Base-by-base conservation (phyloP, 345 rosid species). In the Streptanthus diversifolius region DNA sequence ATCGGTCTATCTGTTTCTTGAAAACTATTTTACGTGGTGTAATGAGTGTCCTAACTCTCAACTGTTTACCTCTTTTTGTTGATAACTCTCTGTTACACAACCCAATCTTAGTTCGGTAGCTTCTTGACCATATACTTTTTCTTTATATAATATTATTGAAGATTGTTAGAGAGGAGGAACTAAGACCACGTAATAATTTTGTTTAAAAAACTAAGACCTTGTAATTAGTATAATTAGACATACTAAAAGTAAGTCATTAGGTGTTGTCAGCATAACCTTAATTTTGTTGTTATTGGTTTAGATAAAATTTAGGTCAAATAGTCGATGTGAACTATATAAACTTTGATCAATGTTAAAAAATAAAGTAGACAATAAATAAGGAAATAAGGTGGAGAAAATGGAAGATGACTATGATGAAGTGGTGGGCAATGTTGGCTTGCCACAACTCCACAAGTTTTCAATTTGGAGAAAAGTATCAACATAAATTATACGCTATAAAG, bases 351-450 rank as follows among this genome's bases (percentile, higher is more conserved):
- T 44, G 13, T 55, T 32, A 3, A 8, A 17, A 44, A 56, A 22
- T 5, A 51, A 57, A n/a, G 63, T 6, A 75, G 41, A 40, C 17
- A 66, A 47, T 47, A 27, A 27, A 58, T 18, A 47, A 65, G 52
- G 37, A 11, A 21, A 15, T 8, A 11, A 61, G 51, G 56, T 32
- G 7, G 58, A 62, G 41, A 43, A 47, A 44, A 60, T 75, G 79
- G 79, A 68, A 75, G 79, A 75, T 75, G 79, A 68, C 79, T 21
- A 48, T 47, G 60, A 74, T 67, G 69, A 32, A 53, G 51, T 68
- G 25, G 74, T 68, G 79, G 79, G 51, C 40, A 30, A 37, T 43
- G 57, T 41, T 75, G 74, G 67, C 69, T 68, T 68, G 61, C 70
- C 35, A 41, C 43, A 75, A 76, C 72, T 61, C 79, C 79, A 75